Evolutionary conservation across 345 rosid genomes (phyloP).

Genomic region (Syzygium grande): DNA sequence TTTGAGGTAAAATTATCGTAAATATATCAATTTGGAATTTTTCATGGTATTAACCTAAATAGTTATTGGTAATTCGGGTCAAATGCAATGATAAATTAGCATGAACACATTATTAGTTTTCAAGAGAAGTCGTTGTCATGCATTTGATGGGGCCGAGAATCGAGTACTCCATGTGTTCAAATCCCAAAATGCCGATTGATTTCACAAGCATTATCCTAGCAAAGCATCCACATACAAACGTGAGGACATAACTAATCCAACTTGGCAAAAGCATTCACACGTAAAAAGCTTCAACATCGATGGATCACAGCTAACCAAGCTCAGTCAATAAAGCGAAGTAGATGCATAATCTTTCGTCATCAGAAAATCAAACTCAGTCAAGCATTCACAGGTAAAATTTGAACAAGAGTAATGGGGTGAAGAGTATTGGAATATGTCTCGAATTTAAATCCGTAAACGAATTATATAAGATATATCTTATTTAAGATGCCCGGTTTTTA

Average conservation of each 20-base stretch:
- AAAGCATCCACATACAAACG: neutral
- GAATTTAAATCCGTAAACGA: accelerated
- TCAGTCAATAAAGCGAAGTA: neutral
- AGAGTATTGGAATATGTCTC: accelerated
- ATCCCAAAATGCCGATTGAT: neutral
- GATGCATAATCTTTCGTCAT: accelerated
- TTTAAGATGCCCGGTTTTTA: accelerated
- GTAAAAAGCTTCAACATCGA: neutral
- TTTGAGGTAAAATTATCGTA: too few relatives aligned
- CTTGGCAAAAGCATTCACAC: neutral
- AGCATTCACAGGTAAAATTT: neutral
- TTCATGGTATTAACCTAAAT: too few relatives aligned
- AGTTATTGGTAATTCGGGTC: neutral
- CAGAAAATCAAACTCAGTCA: accelerated
- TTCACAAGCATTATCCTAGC: neutral
- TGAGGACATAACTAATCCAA: neutral
- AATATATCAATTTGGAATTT: too few relatives aligned
- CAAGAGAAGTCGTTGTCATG: neutral
- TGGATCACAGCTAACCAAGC: neutral
- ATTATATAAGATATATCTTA: neutral
- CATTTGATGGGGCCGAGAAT: neutral
- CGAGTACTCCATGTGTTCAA: neutral
- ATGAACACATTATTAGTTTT: neutral
- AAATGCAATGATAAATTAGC: neutral
- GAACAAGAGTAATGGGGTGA: accelerated